phyloP scores from a whole-genome alignment of 129 eudicot species.

The Saposhnikovia divaricata region DNA sequence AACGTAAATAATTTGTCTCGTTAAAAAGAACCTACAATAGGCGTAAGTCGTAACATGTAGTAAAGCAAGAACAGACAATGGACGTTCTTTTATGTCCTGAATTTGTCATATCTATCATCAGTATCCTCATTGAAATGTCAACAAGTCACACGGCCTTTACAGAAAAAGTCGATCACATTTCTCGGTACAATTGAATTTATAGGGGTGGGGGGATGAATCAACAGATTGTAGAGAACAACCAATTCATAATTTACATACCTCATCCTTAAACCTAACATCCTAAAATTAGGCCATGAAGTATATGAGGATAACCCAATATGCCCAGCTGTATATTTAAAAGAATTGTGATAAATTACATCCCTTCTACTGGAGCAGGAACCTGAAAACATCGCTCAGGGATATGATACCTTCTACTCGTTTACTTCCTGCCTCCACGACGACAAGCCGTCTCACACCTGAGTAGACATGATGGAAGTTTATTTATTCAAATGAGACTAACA shows the following conservation, averaged over 20 bases:
- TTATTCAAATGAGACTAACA: background rate
- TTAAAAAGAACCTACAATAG: background rate
- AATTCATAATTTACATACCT: constrained; percentile 24
- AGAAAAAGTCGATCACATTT: background rate
- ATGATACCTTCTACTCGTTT: constrained; percentile 59
- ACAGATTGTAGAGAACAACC: constrained; percentile 8
- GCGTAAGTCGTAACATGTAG: background rate
- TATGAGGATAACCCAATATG: constrained; percentile 14
- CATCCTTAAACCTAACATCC: constrained; percentile 15
- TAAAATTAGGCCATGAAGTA: constrained; percentile 4
- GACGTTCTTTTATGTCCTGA: background rate
- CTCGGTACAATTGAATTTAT: background rate
- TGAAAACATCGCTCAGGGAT: constrained; percentile 45
- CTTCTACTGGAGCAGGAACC: constrained; percentile 43
- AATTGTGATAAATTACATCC: constrained; percentile 8
- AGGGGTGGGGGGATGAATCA: background rate
- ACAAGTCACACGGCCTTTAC: background rate
- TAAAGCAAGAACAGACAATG: background rate
- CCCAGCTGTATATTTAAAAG: constrained; percentile 11
- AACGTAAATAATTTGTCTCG: too few relatives aligned
- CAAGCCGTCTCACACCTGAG: constrained; percentile 56
- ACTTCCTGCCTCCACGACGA: constrained; percentile 68
- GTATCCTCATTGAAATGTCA: constrained; percentile 2
- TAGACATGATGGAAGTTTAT: background rate
- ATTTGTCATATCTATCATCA: background rate